A percentile compares a stretch with the other conserved stretches of the same genome.
These are phyloP conservation scores for Lactarius deliciosus DNA, from an alignment of 768 basidiomycete genomes.

Conservation along the genomic window DNA sequence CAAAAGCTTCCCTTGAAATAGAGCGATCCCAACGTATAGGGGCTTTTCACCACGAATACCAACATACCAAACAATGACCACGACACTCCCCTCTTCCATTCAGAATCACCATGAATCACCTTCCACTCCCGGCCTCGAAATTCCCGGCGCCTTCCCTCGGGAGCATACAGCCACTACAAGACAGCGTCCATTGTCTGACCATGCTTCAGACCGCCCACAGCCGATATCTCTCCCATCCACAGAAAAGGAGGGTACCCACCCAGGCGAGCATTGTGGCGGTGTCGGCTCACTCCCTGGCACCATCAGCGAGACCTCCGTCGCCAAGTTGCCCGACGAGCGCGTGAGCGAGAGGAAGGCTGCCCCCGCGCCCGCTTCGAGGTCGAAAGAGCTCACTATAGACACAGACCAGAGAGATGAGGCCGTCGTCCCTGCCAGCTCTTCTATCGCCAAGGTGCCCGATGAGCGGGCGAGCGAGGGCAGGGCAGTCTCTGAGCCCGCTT, in stretches of 20 bases:
- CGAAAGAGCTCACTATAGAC: neutral
- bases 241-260: conserved; percentile 37
- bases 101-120: neutral
- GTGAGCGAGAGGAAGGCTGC: neutral
- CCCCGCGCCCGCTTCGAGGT: neutral
- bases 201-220: neutral
- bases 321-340: conserved; percentile 50
- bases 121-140: conserved; percentile 20
- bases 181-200: neutral
- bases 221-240: conserved; percentile 39
- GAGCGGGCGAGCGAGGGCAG: conserved; percentile 32
- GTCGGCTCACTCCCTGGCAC: conserved; percentile 52
- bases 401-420: conserved; percentile 29
- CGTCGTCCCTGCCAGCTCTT: conserved; percentile 14
- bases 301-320: conserved; percentile 46
- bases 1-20: conserved; percentile 23
- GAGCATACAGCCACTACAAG: conserved; percentile 7
- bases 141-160: conserved; percentile 24
- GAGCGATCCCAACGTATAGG: conserved; percentile 14
- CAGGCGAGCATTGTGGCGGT: conserved; percentile 40
- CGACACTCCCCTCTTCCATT: conserved; percentile 11
- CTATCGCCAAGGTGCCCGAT: conserved; percentile 49
- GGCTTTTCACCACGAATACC: conserved; percentile 8
- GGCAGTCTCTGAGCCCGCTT: neutral
- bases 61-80: conserved; percentile 14